Evolutionary conservation across 805 yeast species (phyloP).

Genomic region (Cyberlindnera petersonii): DNA sequence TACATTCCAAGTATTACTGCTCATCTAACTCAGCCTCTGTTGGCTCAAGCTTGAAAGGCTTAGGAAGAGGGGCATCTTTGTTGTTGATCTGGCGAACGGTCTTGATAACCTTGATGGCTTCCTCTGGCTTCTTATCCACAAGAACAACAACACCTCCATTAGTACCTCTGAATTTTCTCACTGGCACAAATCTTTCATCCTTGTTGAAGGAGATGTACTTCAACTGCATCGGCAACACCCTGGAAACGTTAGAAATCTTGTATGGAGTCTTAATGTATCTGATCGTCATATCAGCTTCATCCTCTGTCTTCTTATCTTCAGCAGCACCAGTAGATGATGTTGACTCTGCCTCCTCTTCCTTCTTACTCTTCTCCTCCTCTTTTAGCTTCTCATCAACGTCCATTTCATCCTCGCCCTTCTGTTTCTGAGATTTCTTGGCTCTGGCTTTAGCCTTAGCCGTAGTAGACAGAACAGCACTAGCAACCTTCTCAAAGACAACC

Average conservation of each 20-base stretch:
- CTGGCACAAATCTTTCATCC: constrained; percentile 75
- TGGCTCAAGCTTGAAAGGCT: constrained; percentile 55
- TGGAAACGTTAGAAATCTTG: constrained; percentile 70
- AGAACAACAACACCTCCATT: constrained; percentile 67
- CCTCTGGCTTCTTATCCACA: constrained; percentile 57
- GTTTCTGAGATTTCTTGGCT: constrained; percentile 61
- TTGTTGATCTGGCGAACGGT: constrained; percentile 78
- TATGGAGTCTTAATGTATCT: constrained; percentile 63
- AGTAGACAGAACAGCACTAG: constrained; percentile 91
- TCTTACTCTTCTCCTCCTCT: constrained; percentile 24
- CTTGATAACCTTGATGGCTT: constrained; percentile 63
- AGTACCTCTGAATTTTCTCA: constrained; percentile 66
- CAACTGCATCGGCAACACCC: constrained; percentile 87
- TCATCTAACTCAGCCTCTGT: constrained; percentile 16
- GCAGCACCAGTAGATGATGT: neutral
- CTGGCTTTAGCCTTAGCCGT: constrained; percentile 93
- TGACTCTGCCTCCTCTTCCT: too few relatives aligned
- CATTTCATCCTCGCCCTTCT: constrained; percentile 49
- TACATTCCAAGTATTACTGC: neutral
- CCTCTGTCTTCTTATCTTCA: constrained; percentile 23
- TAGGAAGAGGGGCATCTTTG: constrained; percentile 71
- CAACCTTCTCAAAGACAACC: constrained; percentile 82
- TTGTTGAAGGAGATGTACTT: constrained; percentile 75
- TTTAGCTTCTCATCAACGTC: constrained; percentile 37
- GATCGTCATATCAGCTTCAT: constrained; percentile 33